Conservation (phyloP, 495 filamentous ascomycete species). For the Xylaria grammica region DNA sequence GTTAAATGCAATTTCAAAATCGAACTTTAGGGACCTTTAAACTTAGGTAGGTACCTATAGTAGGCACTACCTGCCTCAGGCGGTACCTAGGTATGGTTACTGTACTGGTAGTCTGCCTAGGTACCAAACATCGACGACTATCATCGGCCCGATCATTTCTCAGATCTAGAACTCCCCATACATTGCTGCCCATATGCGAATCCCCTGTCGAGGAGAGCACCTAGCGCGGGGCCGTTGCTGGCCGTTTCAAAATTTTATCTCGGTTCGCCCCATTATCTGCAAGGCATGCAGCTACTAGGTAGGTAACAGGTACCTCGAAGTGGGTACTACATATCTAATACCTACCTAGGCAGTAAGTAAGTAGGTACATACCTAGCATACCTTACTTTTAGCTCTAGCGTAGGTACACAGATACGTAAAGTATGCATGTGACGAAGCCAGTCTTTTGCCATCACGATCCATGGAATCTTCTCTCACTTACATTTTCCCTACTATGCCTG, state of each 20-base stretch:
- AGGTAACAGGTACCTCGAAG: too few relatives aligned
- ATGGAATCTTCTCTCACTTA: not conserved
- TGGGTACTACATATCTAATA: too few relatives aligned
- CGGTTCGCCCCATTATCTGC: slow-evolving; percentile 12
- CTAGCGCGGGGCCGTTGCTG: slow-evolving; percentile 8
- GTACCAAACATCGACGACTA: too few relatives aligned
- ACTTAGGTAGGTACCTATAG: too few relatives aligned
- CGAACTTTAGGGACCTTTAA: too few relatives aligned
- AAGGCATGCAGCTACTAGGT: not conserved
- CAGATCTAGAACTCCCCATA: not conserved
- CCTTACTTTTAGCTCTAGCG: not conserved
- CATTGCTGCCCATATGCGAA: not conserved
- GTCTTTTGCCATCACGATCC: slow-evolving; percentile 15
- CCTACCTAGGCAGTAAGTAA: slow-evolving; percentile 3
- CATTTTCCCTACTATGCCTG: not conserved
- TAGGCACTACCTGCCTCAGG: not conserved
- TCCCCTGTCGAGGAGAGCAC: not conserved
- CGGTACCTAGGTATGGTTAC: not conserved
- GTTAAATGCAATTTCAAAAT: too few relatives aligned
- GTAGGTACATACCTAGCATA: too few relatives aligned
- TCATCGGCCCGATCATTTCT: slow-evolving; percentile 6
- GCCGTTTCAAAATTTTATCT: slow-evolving; percentile 19
- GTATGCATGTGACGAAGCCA: too few relatives aligned
- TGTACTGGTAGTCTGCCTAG: not conserved
- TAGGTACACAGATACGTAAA: not conserved